phyloP scores from a whole-genome alignment of 495 filamentous ascomycete genomes.

The Cercophora sp. region DNA sequence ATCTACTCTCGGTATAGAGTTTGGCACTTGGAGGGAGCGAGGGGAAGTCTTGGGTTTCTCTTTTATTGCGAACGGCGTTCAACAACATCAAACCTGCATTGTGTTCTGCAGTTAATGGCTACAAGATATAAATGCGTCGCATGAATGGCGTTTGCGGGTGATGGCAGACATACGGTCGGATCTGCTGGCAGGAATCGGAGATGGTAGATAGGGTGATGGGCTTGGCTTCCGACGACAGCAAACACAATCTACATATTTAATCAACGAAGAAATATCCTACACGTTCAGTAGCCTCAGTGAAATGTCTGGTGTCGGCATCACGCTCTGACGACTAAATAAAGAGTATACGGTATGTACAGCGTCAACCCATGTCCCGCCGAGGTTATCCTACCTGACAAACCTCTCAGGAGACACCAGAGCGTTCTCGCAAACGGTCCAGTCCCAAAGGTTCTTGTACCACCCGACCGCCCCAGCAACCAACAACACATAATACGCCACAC shows the following conservation, averaged over 20 bases:
- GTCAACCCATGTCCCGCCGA: no score
- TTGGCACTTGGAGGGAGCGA: neutral
- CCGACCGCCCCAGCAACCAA: slow-evolving; percentile 65
- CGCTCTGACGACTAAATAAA: no score
- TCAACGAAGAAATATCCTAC: no score
- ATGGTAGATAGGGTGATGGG: neutral
- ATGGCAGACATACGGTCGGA: neutral
- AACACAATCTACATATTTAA: neutral
- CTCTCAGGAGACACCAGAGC: slow-evolving; percentile 38
- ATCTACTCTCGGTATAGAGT: slow-evolving; percentile 13
- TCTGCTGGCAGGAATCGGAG: neutral
- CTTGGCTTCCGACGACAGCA: neutral
- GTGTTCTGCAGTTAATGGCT: slow-evolving; percentile 12
- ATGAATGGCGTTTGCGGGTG: slow-evolving; percentile 14
- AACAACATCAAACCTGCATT: slow-evolving; percentile 17
- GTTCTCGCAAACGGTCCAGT: slow-evolving; percentile 61
- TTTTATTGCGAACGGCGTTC: slow-evolving; percentile 3
- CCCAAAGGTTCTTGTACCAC: slow-evolving; percentile 67
- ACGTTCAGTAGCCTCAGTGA: no score
- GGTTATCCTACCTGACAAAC: slow-evolving; percentile 15
- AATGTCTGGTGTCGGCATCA: no score
- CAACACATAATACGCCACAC: slow-evolving; percentile 70
- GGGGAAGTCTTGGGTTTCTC: slow-evolving; percentile 7
- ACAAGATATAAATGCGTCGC: slow-evolving; percentile 15
- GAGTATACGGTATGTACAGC: no score